Conservation (phyloP, 306 rosid species). For the Phaseolus lunatus region DNA sequence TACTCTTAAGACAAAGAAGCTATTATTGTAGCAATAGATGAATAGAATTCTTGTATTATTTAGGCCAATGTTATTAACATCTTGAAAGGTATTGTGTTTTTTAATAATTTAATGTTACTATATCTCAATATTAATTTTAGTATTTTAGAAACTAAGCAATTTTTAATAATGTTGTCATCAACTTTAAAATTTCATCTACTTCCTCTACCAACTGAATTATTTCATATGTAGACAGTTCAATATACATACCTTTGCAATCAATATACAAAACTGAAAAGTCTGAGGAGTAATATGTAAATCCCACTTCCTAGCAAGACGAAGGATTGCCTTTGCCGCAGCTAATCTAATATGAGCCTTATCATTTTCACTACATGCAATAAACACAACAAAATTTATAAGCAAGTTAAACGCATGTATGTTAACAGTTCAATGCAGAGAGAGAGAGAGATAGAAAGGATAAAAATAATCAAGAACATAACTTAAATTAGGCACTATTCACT, state of each 20-base stretch:
- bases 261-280: conserved; percentile 61
- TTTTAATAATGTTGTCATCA: too few species aligned
- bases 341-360: conserved; percentile 67
- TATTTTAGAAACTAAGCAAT: too few species aligned
- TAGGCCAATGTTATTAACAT: too few species aligned
- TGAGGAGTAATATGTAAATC: conserved; percentile 82
- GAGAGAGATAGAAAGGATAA: background rate
- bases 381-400: conserved; percentile 31
- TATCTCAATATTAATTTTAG: background rate
- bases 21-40: too few species aligned
- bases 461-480: conserved; percentile 7
- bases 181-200: background rate
- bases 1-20: too few species aligned
- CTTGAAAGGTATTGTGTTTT: too few species aligned
- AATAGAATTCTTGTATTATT: too few species aligned
- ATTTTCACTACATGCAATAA: conserved; percentile 57
- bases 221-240: conserved; percentile 39
- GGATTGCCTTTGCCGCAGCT: conserved; percentile 89
- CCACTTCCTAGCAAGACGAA: conserved; percentile 83
- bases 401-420: background rate
- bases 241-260: conserved; percentile 69
- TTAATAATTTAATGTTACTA: too few species aligned
- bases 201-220: conserved; percentile 13
- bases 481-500: background rate
- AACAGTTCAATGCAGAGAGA: background rate